Base-by-base conservation (phyloP, 441 rosid genomes). In the Erodium texanum region DNA sequence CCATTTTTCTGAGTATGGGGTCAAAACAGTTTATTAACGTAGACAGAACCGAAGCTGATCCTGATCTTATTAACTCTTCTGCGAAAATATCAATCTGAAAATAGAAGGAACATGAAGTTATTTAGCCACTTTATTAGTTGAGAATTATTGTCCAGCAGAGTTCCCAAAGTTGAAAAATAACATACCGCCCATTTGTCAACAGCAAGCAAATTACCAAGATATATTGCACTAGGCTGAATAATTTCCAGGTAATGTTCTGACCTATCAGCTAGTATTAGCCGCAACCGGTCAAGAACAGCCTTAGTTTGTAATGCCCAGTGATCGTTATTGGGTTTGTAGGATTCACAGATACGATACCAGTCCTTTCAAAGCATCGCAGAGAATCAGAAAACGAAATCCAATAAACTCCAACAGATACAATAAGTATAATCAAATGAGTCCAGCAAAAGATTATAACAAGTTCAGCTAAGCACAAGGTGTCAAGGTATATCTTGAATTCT, bases 261-360 rank as follows among this genome's bases (percentile, higher is more conserved):
- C 76, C 81, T 88, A 74, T 84, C 86, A 66, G 86, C 84, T 77
- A 88, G 89, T 72, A 80, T 75, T 68, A 88, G 83, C 62, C 78
- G 93, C 66, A 88, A 73, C 58, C 90, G 84, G 74, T 88, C 91
- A 72, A 90, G 85, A 66, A 85, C 74, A 69, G 95, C 86, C 77
- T 88, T 90, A 67, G 97, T 80, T 72, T 87, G 92, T 72, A 88
- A 78, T 71, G 89, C 89, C 95, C 95, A 90, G 72, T 79, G 87
- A 72, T 72, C 78, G 80, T 85, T 88, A 80, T 75, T 77, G 68
- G 75, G 74, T 73, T 71, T 84, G 79, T 80, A 82, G 71, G 83
- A 70, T 75, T 74, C 86, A 41, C 80, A 71, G 64, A 85, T 77
- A 19, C 77, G 78, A 73, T 79, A 78, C 88, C 92, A 88, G 69